Evolutionary conservation across 805 yeast species (phyloP).

Genomic region (Candida glaebosa): DNA sequence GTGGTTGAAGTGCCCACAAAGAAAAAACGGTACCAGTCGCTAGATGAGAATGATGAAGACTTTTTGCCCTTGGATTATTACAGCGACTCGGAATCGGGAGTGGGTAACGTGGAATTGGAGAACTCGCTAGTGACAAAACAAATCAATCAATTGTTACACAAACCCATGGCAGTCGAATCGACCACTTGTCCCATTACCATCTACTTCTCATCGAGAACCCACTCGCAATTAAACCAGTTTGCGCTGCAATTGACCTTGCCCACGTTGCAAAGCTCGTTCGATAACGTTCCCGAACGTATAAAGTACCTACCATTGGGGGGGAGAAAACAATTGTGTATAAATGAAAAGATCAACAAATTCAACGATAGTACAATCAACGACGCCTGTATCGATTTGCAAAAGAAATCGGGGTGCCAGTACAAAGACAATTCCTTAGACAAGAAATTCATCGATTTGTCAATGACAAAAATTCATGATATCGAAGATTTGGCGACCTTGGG

Average conservation of each 20-base stretch:
- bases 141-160: slow-evolving; percentile 43
- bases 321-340: slow-evolving; percentile 79
- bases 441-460: slow-evolving; percentile 52
- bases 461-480: slow-evolving; percentile 64
- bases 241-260: slow-evolving; percentile 67
- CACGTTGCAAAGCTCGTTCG: slow-evolving; percentile 58
- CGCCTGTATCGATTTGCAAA: slow-evolving; percentile 71
- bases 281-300: slow-evolving; percentile 44
- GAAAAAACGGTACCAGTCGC: slow-evolving; percentile 7
- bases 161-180: slow-evolving; percentile 15
- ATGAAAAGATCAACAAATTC: slow-evolving; percentile 53
- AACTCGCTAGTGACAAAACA: slow-evolving; percentile 41
- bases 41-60: slow-evolving; percentile 3
- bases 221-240: slow-evolving; percentile 82
- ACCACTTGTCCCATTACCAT: slow-evolving; percentile 41
- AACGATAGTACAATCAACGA: slow-evolving; percentile 66
- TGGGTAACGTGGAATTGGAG: slow-evolving; percentile 13
- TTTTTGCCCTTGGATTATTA: slow-evolving; percentile 32
- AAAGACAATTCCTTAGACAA: slow-evolving; percentile 24
- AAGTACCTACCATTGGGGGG: slow-evolving; percentile 78
- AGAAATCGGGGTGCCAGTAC: slow-evolving; percentile 25
- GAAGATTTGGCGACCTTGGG: slow-evolving; percentile 75
- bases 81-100: slow-evolving; percentile 23
- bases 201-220: slow-evolving; percentile 81
- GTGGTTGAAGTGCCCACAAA: slow-evolving; percentile 12